Base-by-base conservation (phyloP, 768 basidiomycete species). In the Hirschioporus abietinus region DNA sequence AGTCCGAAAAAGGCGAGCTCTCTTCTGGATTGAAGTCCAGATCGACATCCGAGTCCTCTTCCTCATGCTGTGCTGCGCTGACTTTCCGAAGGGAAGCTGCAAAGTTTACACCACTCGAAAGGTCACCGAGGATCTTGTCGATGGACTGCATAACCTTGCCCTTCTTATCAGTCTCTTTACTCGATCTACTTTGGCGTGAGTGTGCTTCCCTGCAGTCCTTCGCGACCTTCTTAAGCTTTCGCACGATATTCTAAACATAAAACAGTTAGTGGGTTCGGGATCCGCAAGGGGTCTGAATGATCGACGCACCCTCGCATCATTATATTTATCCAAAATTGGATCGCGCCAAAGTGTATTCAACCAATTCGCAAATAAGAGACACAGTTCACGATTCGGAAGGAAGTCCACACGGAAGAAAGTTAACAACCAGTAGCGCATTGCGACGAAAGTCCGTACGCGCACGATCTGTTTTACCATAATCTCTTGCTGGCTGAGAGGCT, bases 381-480 rank as follows among this genome's bases (percentile, higher is more conserved):
- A 82, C 72, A 96, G 76, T 71, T 91, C 91, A 67, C 87, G 84
- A 76, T 92, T 89, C 58, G 91, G 88, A 67, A 94, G 77, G 72
- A 96, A 96, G 74, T 97, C 95, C 69, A 92, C 90, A 63, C 83
- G 84, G 75, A 96, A 96, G 76, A 96, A 96, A 7, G 93, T 94
- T 72, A 93, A 78, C 60, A 96, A 75, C 95, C 95, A 97, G 73
- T 93, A 93, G 58, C 93, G 85, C 65, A 96, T 87, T 6, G 93
- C 93, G 35, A 93, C 91, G 74, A 94, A 95, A 12, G 95, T 96
- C 72, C 95, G 82, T 9, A 95, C 92, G 58, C 93, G 85, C 26
- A 95, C 93, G 65, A 95, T 88, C 64, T 88, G 83, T 65, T 88
- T 83, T 35, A 88, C 84, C 65, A 83, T 83, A 68, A 92, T 90